A percentile compares a stretch with the other conserved stretches of the same genome.
Evolutionary conservation across 1,284 basidiomycete species (phyloP).

Genomic region (Porodaedalea pini): DNA sequence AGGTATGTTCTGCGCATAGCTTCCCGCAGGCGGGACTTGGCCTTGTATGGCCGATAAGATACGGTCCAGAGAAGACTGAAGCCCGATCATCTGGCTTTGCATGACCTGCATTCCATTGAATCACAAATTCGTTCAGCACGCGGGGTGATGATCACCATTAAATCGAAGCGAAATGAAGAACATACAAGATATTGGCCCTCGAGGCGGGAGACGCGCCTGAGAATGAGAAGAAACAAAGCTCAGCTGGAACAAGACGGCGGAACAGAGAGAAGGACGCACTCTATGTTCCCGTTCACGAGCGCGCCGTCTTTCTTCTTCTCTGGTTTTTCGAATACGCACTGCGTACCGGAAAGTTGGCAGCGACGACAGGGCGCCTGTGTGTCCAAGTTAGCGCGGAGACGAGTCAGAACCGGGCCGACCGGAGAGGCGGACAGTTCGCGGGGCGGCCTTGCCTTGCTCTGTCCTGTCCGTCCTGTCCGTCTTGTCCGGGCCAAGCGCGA

Average conservation of each 20-base stretch:
- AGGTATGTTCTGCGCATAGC: conserved; percentile 29
- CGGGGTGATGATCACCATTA: not conserved
- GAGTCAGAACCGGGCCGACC: conserved; percentile 58
- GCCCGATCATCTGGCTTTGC: conserved; percentile 88
- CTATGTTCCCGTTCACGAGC: conserved; percentile 57
- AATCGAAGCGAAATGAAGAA: conserved; percentile 19
- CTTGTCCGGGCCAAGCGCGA: conserved; percentile 24
- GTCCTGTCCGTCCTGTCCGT: not conserved
- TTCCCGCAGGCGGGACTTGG: conserved; percentile 37
- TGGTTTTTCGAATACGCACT: conserved; percentile 90
- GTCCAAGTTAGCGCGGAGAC: conserved; percentile 22
- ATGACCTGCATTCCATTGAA: conserved; percentile 53
- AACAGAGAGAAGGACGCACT: conserved; percentile 41
- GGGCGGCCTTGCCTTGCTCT: conserved; percentile 6
- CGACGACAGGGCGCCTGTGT: conserved; percentile 81
- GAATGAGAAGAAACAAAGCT: conserved; percentile 19
- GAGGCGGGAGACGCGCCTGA: conserved; percentile 73
- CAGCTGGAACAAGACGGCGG: conserved; percentile 21
- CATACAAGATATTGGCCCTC: conserved; percentile 79
- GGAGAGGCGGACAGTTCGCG: conserved; percentile 35
- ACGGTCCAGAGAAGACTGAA: conserved; percentile 81
- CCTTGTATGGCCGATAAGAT: conserved; percentile 67
- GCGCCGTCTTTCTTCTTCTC: conserved; percentile 70
- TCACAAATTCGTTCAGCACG: not conserved
- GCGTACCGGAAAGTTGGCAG: conserved; percentile 78